phyloP scores from a whole-genome alignment of 768 basidiomycete species.

The Naganishia onofrii region DNA sequence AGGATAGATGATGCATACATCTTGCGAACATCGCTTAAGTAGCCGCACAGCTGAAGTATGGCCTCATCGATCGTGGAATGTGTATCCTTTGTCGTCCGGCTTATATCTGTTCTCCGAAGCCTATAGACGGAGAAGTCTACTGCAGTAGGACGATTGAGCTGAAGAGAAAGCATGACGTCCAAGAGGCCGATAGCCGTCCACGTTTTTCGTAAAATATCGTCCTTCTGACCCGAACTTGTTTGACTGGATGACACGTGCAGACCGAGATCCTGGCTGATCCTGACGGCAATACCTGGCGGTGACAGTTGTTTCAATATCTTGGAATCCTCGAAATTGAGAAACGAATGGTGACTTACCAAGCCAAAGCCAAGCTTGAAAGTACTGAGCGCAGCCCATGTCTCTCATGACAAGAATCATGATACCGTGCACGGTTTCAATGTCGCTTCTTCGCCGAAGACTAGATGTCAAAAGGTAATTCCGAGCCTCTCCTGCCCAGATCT shows the following conservation, averaged over 20 bases:
- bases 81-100: not conserved
- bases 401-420: constrained; percentile 29
- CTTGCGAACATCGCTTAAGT: constrained; percentile 15
- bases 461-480: constrained; percentile 25
- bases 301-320: not conserved
- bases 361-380: constrained; percentile 32
- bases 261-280: constrained; percentile 29
- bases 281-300: constrained; percentile 25
- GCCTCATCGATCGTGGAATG: constrained; percentile 9
- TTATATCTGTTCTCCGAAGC: not conserved
- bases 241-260: constrained; percentile 16
- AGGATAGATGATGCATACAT: constrained; percentile 19
- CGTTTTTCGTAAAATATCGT: not conserved
- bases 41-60: constrained; percentile 7
- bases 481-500: constrained; percentile 32
- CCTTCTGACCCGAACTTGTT: not conserved
- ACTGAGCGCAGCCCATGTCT: constrained; percentile 29
- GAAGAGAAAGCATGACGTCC: constrained; percentile 29
- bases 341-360: constrained; percentile 13
- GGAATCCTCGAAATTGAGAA: not conserved
- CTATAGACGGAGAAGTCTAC: constrained; percentile 14
- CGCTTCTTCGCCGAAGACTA: constrained; percentile 26
- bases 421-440: constrained; percentile 28
- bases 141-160: constrained; percentile 31
- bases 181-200: constrained; percentile 23